Base-by-base conservation (phyloP, 208 protist genomes). In the Trypanosoma avium region DNA sequence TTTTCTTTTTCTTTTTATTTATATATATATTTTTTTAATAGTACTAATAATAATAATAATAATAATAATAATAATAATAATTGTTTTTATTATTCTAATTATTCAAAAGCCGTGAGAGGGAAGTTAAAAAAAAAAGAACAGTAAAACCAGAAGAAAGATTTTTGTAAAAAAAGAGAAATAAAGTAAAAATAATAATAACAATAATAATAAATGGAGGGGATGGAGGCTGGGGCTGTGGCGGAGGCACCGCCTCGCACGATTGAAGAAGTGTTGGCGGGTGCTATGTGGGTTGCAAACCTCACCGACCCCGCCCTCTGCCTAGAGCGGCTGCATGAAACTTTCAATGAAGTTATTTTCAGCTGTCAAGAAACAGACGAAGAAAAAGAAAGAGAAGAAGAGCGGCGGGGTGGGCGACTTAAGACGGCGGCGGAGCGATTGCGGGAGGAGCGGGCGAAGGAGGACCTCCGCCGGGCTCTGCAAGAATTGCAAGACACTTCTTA, bases 301-400 rank as follows among this genome's bases (percentile, higher is more conserved):
- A 89, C 79, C 0, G 88, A 94, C 63, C 82, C 88, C 35, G 68
- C 76, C 9, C 70, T 91, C 13, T 73, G 67, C 26, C 65, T 85
- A 8, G 79, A 88, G 19, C 70, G 75, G 19, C 76, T 94, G 50
- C 81, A 94, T 64, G 70, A 77, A 19, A 84, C 81, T 19, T 94
- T 94, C 43, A 70, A 77, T 17, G 61, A 85, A 21, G 77, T 90
- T 19, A 82, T 94, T 42, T 91, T 95, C 40, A 79, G 71, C 61
- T 83, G 81, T 52, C 45, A 61, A 8, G 73, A 49, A 4, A 53
- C 55, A 1, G 48, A 49, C 19, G 10, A 46, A 0, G 56, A 53
- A 8, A 33, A 73, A 0, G 70, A 4, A n/a, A 53, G 48, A 15
- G 66, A 27, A 26, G 60, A 49, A n/a, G n/a, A n/a, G n/a, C n/a